Evolutionary conservation across 129 eudicot species (phyloP), one percentile per base, ranked within the genome.

Genomic region (Pulicaria dysenterica): DNA sequence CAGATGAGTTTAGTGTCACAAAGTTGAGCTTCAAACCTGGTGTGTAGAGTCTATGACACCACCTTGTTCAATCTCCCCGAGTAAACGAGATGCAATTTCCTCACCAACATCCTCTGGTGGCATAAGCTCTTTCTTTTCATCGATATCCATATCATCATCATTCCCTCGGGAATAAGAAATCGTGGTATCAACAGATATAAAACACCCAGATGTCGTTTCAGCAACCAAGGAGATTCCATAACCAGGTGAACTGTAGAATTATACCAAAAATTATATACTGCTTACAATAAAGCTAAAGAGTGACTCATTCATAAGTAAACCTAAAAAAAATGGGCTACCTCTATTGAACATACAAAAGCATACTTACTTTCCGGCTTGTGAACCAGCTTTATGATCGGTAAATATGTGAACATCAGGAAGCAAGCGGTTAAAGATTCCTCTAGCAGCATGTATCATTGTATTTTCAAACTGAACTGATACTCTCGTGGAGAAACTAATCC

Each of bases 1-100:
- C 47, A 46, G 6, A 5, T 41, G 64, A 3, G 62, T n/a, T 24
- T 24, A 24, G 31, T 24, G 31, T 24, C 31, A 43, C 12, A 11
- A 37, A 40, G 36, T 19, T 44, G 36, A 4, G 73, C 70, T 15
- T 46, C 80, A 77, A 61, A 90, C 99, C 99, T 95, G 99, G 80
- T 95, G 99, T 60, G 96, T 79, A 61, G 99, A 95, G 79, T 95
- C 99, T 14, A 95, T 84, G 38, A 95, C 94, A 14, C 99, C 99
- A 3, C 99, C 97, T 82, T 90, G 99, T 64, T 86, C 94, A 56
- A 95, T 88, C 83, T 95, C 99, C 17, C 77, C 83, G 38, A 95
- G 86, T 54, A 95, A 73, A 54, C 76, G 74, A 12, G 89, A 83
- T 15, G 99, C 97, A 75, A 95, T 84, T 64, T 86, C 83, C 78